These are phyloP conservation scores for Karstenula rhodostoma DNA, from an alignment of 2,329 filamentous ascomycete species.

Conservation along the genomic window DNA sequence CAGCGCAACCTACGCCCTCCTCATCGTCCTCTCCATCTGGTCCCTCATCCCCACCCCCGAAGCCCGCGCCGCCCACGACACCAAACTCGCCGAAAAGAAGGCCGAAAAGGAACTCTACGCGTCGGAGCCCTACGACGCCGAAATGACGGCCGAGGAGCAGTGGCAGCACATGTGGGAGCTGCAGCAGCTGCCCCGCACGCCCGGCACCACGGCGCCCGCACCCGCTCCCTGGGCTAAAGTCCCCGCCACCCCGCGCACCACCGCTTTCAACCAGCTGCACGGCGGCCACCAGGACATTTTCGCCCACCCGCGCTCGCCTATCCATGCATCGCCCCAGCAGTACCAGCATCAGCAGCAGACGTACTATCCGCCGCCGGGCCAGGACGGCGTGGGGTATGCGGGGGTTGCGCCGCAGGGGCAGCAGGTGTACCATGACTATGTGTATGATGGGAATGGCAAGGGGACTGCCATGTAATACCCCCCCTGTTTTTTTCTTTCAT, in stretches of 20 bases:
- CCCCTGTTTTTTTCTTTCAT: neutral
- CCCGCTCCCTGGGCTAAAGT: slow-evolving; percentile 30
- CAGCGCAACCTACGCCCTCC: slow-evolving; percentile 68
- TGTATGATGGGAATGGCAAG: slow-evolving; percentile 33
- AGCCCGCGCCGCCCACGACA: slow-evolving; percentile 32
- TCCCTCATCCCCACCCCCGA: slow-evolving; percentile 57
- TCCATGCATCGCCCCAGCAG: slow-evolving; percentile 5
- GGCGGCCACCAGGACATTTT: slow-evolving; percentile 1
- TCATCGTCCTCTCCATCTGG: slow-evolving; percentile 67
- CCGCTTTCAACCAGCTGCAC: slow-evolving; percentile 41
- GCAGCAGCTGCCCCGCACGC: slow-evolving; percentile 48
- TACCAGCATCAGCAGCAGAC: neutral
- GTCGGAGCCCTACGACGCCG: slow-evolving; percentile 36
- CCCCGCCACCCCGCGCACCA: slow-evolving; percentile 46
- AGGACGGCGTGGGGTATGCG: slow-evolving; percentile 17
- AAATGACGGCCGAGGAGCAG: slow-evolving; percentile 48
- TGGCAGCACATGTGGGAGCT: slow-evolving; percentile 55
- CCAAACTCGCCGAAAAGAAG: slow-evolving; percentile 42
- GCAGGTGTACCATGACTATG: slow-evolving; percentile 31
- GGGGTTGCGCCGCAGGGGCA: slow-evolving; percentile 26
- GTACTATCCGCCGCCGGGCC: neutral
- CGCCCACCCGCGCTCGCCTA: slow-evolving; percentile 23
- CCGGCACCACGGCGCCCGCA: slow-evolving; percentile 33
- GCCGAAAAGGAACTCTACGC: slow-evolving; percentile 48
- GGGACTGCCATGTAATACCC: slow-evolving; percentile 17